Conservation (phyloP, 2,329 filamentous ascomycete species). For the Knufia petricola region DNA sequence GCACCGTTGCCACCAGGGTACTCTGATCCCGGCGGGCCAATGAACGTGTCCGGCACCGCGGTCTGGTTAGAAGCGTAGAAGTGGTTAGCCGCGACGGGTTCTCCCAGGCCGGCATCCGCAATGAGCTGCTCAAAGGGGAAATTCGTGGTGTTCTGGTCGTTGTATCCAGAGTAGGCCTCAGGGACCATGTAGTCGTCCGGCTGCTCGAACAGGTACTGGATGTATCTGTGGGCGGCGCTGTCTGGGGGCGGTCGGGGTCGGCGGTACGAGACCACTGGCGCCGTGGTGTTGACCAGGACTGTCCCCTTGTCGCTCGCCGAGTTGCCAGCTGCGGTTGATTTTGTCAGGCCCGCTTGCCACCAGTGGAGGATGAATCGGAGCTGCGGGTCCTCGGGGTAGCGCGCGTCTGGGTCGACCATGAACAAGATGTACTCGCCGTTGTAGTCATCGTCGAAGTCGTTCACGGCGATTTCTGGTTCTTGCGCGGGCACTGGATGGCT, state of each 20-base stretch:
- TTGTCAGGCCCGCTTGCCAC: slow-evolving; percentile 17
- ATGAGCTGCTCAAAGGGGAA: slow-evolving; percentile 17
- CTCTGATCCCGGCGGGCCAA: slow-evolving; percentile 14
- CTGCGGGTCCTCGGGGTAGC: slow-evolving; percentile 15
- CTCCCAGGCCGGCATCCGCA: slow-evolving; percentile 14
- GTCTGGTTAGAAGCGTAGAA: slow-evolving; percentile 19
- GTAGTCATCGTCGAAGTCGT: slow-evolving; percentile 14
- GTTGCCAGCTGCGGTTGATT: slow-evolving; percentile 8
- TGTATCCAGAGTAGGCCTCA: slow-evolving; percentile 13
- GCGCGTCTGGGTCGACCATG: slow-evolving; percentile 21
- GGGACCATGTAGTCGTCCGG: slow-evolving; percentile 17
- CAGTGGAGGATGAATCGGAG: slow-evolving; percentile 18
- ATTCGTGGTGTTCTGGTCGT: slow-evolving; percentile 12
- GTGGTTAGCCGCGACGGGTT: slow-evolving; percentile 19
- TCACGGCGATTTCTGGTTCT: slow-evolving; percentile 15
- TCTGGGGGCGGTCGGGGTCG: slow-evolving; percentile 17
- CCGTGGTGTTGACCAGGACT: slow-evolving; percentile 13
- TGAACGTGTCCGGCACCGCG: slow-evolving; percentile 15
- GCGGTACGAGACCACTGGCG: slow-evolving; percentile 13
- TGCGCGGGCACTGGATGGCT: slow-evolving; percentile 11
- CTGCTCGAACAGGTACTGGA: slow-evolving; percentile 19
- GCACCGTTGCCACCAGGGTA: slow-evolving; percentile 18
- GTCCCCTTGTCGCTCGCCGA: slow-evolving; percentile 11
- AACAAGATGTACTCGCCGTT: slow-evolving; percentile 19
- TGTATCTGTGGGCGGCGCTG: slow-evolving; percentile 21